These are phyloP conservation scores for Didymosphaeria variabile DNA, from an alignment of 2,329 filamentous ascomycete genomes.

Conservation along the genomic window DNA sequence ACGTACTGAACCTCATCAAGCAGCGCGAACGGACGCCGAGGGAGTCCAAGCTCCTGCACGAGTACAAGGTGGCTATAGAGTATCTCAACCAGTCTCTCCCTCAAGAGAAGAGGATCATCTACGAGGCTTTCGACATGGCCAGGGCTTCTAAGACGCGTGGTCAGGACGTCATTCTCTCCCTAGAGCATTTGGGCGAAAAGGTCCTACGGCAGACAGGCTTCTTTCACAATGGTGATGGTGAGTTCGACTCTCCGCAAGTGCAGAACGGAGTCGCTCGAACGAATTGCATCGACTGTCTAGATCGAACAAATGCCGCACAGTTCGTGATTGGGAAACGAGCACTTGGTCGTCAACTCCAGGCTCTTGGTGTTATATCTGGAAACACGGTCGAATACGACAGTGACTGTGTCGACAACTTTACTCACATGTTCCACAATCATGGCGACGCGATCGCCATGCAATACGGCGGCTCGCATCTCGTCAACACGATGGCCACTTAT, in stretches of 20 bases:
- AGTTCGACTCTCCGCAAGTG: constrained; percentile 70
- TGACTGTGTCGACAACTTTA: constrained; percentile 94
- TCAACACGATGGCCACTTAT: constrained; percentile 99
- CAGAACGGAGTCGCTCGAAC: constrained; percentile 95
- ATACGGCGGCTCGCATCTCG: constrained; percentile 95
- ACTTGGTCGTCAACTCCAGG: constrained; percentile 89
- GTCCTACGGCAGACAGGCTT: constrained; percentile 88
- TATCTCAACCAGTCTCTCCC: constrained; percentile 97
- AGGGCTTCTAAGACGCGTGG: constrained; percentile 89
- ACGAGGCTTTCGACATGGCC: constrained; percentile 98
- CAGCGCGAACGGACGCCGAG: constrained; percentile 84
- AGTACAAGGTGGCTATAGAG: constrained; percentile 85
- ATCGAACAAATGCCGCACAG: constrained; percentile 96
- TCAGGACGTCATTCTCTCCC: constrained; percentile 90
- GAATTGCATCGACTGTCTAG: constrained; percentile 97
- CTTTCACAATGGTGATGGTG: constrained; percentile 88
- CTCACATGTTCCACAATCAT: constrained; percentile 96
- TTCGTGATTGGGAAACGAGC: constrained; percentile 97
- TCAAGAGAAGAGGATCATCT: constrained; percentile 82
- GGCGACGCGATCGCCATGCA: constrained; percentile 98
- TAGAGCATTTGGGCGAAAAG: constrained; percentile 89
- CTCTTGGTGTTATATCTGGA: constrained; percentile 83
- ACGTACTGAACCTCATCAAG: constrained; percentile 89
- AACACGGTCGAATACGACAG: constrained; percentile 90
- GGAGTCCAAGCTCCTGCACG: constrained; percentile 87